A percentile compares a stretch with the other conserved stretches of the same genome.
Conservation (phyloP, 441 rosid species). For the Eutrema salsugineum region DNA sequence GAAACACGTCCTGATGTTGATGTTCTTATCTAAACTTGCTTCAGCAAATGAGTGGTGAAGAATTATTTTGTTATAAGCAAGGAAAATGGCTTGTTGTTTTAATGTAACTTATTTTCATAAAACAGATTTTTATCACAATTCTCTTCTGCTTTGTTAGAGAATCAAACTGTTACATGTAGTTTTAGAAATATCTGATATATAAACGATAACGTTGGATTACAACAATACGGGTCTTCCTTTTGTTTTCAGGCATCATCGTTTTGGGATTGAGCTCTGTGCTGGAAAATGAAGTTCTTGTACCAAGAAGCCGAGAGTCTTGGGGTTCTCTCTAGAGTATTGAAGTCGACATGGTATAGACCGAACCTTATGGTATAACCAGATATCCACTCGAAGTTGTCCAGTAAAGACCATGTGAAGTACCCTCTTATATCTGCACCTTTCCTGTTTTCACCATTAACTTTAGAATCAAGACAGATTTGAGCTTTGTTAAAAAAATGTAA, state of each 20-base stretch:
- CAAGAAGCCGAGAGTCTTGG: conserved; percentile 52
- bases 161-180: too few relatives aligned
- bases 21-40: neutral
- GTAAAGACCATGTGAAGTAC: conserved; percentile 57
- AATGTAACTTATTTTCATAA: neutral
- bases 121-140: neutral
- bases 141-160: neutral
- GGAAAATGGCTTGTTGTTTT: neutral
- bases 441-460: conserved; percentile 26
- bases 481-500: neutral
- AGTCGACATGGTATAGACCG: conserved; percentile 47
- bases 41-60: neutral
- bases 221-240: neutral
- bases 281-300: conserved; percentile 38
- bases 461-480: neutral
- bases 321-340: conserved; percentile 40
- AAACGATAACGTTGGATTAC: too few relatives aligned
- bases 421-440: conserved; percentile 64
- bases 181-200: too few relatives aligned
- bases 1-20: neutral
- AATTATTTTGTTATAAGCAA: neutral
- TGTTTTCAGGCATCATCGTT: conserved; percentile 17
- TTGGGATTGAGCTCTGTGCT: conserved; percentile 24
- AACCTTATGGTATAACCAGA: conserved; percentile 44
- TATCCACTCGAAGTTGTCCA: conserved; percentile 57